Conservation (phyloP, 495 filamentous ascomycete species). For the Rhizodiscina lignyota region DNA sequence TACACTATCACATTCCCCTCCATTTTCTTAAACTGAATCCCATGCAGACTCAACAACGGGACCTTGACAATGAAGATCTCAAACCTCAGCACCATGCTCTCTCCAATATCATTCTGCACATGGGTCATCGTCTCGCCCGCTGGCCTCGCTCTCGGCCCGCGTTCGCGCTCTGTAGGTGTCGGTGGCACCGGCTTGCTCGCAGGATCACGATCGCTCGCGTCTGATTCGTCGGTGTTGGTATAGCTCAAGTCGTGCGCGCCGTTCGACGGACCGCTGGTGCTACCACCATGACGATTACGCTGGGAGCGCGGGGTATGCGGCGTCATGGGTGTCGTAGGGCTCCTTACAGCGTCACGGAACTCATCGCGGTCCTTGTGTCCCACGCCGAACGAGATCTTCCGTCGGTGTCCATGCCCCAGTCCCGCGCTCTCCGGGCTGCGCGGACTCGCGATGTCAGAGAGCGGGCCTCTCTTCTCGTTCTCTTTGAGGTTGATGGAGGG, state of each 20-base stretch:
- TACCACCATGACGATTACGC: background rate
- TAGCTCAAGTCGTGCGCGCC: constrained; percentile 45
- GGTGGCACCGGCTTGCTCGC: constrained; percentile 14
- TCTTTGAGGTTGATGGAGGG: constrained; percentile 80
- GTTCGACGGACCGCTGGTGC: background rate
- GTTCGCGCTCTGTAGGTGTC: background rate
- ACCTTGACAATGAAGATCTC: constrained; percentile 98
- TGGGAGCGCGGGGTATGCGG: constrained; percentile 22
- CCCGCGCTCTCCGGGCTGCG: constrained; percentile 11
- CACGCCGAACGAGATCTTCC: constrained; percentile 71
- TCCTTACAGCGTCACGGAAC: constrained; percentile 26
- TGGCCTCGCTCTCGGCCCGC: constrained; percentile 25
- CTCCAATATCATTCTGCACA: constrained; percentile 71
- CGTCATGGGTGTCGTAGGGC: constrained; percentile 4
- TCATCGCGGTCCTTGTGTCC: constrained; percentile 47
- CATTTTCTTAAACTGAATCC: constrained; percentile 96
- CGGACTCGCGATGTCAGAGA: constrained; percentile 1
- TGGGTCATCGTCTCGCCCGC: constrained; percentile 72
- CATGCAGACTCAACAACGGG: constrained; percentile 79
- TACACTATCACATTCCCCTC: constrained; percentile 93
- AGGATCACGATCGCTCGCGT: constrained; percentile 42
- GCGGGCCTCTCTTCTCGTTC: constrained; percentile 23
- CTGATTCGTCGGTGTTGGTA: constrained; percentile 45
- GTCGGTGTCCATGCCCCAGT: constrained; percentile 38
- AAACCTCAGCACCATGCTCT: constrained; percentile 67